Conservation (phyloP, 257 asterid genomes). For the Salvia splendens region DNA sequence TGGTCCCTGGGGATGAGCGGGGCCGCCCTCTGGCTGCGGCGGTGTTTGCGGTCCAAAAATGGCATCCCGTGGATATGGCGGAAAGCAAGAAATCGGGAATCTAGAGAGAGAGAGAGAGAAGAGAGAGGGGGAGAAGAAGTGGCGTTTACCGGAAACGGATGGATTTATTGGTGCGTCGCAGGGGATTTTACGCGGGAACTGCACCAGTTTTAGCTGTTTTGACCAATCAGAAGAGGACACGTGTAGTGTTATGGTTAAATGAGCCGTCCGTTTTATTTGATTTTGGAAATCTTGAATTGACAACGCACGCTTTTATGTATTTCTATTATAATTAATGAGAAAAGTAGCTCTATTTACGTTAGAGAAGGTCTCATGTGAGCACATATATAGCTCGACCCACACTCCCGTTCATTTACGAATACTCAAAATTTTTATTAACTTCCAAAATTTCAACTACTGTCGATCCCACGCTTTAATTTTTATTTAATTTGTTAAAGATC, state of each 20-base stretch:
- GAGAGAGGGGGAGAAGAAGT: background rate
- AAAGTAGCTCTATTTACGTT: no score
- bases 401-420: no score
- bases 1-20: slow-evolving; percentile 60
- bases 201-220: background rate
- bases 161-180: slow-evolving; percentile 34
- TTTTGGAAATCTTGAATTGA: background rate
- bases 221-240: slow-evolving; percentile 23
- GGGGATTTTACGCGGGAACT: slow-evolving; percentile 40
- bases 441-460: no score
- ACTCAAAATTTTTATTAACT: no score
- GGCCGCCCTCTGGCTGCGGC: slow-evolving; percentile 64
- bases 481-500: no score
- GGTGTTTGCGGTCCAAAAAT: slow-evolving; percentile 57
- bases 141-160: background rate
- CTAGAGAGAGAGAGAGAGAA: slow-evolving; percentile 16
- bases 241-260: background rate
- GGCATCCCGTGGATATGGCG: slow-evolving; percentile 39
- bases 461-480: no score
- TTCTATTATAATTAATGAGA: no score
- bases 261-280: background rate
- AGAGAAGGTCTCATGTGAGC: no score
- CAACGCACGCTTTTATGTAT: no score
- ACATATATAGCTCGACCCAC: no score
- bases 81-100: slow-evolving; percentile 24